phyloP scores from a whole-genome alignment of 73 alveolate species.

The Diophrys sp. region DNA sequence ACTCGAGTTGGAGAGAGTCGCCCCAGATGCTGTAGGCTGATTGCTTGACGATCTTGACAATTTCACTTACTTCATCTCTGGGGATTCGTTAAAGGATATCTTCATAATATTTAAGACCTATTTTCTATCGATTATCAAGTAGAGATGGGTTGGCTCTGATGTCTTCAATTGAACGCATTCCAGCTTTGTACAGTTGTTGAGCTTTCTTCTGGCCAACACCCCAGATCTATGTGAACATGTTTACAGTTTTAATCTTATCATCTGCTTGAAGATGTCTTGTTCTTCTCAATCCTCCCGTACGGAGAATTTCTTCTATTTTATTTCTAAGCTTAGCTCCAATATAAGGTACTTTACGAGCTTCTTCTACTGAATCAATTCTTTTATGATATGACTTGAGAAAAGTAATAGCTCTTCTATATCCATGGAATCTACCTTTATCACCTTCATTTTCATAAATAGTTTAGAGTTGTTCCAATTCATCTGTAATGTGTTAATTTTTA shows the following conservation, averaged over 20 bases:
- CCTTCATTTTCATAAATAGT: slow-evolving; percentile 56
- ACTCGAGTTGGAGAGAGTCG: too few relatives aligned
- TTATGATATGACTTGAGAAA: slow-evolving; percentile 45
- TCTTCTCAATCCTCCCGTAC: slow-evolving; percentile 83
- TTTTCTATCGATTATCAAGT: too few relatives aligned
- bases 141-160: too few relatives aligned
- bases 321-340: slow-evolving; percentile 87
- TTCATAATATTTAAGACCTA: too few relatives aligned
- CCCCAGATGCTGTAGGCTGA: too few relatives aligned
- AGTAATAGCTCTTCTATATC: slow-evolving; percentile 71
- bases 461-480: slow-evolving; percentile 47
- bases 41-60: too few relatives aligned
- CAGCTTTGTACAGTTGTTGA: slow-evolving; percentile 72
- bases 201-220: slow-evolving; percentile 95
- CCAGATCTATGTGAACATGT: slow-evolving; percentile 80
- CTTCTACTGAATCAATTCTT: slow-evolving; percentile 56
- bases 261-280: slow-evolving; percentile 70
- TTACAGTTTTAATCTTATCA: slow-evolving; percentile 69
- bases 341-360: slow-evolving; percentile 50
- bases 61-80: too few relatives aligned
- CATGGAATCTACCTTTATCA: slow-evolving; percentile 74
- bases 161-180: too few relatives aligned
- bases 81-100: too few relatives aligned
- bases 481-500: not conserved
- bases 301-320: slow-evolving; percentile 86